Evolutionary conservation across 2,329 filamentous ascomycete species (phyloP).

Genomic region (Didymosphaeria variabile): DNA sequence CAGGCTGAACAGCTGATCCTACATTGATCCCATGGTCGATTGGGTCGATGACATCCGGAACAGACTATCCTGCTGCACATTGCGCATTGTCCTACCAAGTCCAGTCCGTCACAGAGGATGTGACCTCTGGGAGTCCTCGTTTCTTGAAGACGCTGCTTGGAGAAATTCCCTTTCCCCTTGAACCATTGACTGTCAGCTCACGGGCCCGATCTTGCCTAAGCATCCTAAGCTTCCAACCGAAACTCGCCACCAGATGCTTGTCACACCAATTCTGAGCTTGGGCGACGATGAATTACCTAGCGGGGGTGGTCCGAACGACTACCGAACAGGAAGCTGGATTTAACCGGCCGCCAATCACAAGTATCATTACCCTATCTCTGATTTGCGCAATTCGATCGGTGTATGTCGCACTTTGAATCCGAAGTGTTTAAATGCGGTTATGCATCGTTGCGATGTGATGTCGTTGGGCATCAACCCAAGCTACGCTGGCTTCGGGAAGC

Average conservation of each 20-base stretch:
- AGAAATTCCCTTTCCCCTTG: background rate
- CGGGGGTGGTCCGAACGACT: constrained; percentile 10
- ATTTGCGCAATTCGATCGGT: constrained; percentile 28
- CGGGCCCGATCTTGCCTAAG: constrained; percentile 12
- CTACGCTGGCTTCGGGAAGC: background rate
- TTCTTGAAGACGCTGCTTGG: background rate
- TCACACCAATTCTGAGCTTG: constrained; percentile 11
- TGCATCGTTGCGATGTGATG: background rate
- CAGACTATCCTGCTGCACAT: too few relatives aligned
- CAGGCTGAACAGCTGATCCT: background rate
- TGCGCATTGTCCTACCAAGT: too few relatives aligned
- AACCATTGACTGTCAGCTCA: background rate
- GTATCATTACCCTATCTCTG: constrained; percentile 18
- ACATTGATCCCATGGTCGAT: background rate
- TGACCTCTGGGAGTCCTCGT: background rate
- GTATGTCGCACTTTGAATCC: constrained; percentile 21
- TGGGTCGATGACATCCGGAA: background rate
- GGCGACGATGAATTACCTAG: constrained; percentile 11
- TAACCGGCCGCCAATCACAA: constrained; percentile 24
- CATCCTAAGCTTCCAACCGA: constrained; percentile 17
- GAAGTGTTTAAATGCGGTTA: background rate
- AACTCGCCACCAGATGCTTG: constrained; percentile 22
- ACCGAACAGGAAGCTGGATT: constrained; percentile 30
- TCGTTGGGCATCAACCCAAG: background rate
- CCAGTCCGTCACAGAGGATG: too few relatives aligned